Evolutionary conservation across 371 early-diverging fungal species (phyloP), one percentile per base, ranked within the genome.

Genomic region (Lichtheimia hyalospora): DNA sequence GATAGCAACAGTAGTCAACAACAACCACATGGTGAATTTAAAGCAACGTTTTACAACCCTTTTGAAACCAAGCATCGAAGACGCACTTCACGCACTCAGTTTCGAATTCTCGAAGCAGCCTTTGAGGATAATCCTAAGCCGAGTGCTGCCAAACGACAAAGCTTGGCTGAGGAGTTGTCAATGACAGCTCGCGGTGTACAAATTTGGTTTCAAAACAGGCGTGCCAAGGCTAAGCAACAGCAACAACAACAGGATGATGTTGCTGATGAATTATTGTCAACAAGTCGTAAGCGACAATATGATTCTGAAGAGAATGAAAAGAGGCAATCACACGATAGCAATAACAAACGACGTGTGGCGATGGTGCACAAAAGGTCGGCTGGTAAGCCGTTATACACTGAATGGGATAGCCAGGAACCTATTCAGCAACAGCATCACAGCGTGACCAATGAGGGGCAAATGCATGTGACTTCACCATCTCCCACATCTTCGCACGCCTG

Each of bases 181-280:
- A 96, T 96, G 96, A 90, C 93, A 27, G 87, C 89, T 25, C 82
- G 96, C 46, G 88, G 89, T 46, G 92, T 98, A 46, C 96, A 98
- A 70, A 91, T 97, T 40, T 97, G 99, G 99, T 98, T 98, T 73
- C 99, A 98, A 67, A 98, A 98, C 76, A 86, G 95, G 25, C 86
- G 99, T 49, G 96, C 96, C 20, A 97, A 96, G 74, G 78, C 71
- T 14, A 71, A 71, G 24, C 65, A 61, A 34, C 49, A 49, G 20
- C 62, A 34, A 21, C 49, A 44, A 28, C 42, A 44, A 46, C 25
- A 52, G 20, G n/a, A 44, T 34, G 39, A 52, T 51, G 28, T 15
- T 46, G n/a, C 5, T 49, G 27, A 55, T n/a, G 23, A 55, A 41
- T 41, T 63, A 50, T 18, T 27, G 14, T 28, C 58, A 12, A 49